Conservation (phyloP, 1,284 basidiomycete genomes). For the Leccinum subfulvum region DNA sequence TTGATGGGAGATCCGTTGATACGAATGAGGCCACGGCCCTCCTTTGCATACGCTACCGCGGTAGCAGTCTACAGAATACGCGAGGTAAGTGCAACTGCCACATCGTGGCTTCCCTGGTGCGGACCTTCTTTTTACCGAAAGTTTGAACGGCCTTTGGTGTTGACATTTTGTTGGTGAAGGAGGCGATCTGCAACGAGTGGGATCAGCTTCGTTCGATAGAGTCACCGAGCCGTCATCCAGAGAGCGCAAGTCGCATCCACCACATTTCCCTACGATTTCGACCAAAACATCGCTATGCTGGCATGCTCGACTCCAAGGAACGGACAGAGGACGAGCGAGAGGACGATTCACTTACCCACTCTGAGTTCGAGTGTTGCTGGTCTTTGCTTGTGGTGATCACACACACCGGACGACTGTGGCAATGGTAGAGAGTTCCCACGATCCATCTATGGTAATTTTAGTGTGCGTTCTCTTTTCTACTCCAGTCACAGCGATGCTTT, state of each 20-base stretch:
- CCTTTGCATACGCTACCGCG: slow-evolving; percentile 93
- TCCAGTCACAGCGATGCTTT: slow-evolving; percentile 17
- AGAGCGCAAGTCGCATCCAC: slow-evolving; percentile 38
- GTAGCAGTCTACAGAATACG: slow-evolving; percentile 76
- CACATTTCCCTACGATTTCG: slow-evolving; percentile 23
- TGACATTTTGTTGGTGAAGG: slow-evolving; percentile 55
- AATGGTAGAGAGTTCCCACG: slow-evolving; percentile 26
- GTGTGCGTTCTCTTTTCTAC: neutral
- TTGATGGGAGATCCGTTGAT: slow-evolving; percentile 97
- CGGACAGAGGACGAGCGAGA: slow-evolving; percentile 7
- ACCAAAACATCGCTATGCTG: slow-evolving; percentile 2
- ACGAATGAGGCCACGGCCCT: slow-evolving; percentile 96
- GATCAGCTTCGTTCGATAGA: slow-evolving; percentile 18
- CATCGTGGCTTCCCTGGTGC: slow-evolving; percentile 25
- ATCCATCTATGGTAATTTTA: slow-evolving; percentile 26
- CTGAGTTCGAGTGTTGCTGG: slow-evolving; percentile 33
- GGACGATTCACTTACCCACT: slow-evolving; percentile 40
- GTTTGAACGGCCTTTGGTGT: slow-evolving; percentile 89
- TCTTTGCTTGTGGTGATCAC: slow-evolving; percentile 14
- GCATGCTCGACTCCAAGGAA: neutral
- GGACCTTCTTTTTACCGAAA: slow-evolving; percentile 97
- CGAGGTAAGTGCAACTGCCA: slow-evolving; percentile 10
- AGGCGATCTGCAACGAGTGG: slow-evolving; percentile 20
- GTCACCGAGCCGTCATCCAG: slow-evolving; percentile 37
- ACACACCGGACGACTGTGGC: neutral